Base-by-base conservation (phyloP, 2,329 filamentous ascomycete genomes). In the Pseudocercospora eumusae region DNA sequence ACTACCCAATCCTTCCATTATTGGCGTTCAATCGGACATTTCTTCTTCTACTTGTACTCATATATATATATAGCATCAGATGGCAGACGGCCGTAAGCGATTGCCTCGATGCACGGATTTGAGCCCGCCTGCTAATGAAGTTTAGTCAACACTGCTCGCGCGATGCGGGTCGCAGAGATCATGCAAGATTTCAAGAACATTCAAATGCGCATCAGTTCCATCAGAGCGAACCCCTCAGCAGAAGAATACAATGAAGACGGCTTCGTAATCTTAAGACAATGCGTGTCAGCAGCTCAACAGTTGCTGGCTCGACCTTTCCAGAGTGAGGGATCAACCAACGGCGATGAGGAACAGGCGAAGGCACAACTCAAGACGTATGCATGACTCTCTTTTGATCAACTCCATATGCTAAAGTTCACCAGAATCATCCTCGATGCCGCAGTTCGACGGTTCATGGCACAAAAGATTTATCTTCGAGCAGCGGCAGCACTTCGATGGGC, bases 121-220 rank as follows among this genome's bases (percentile, higher is more conserved):
- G 52, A 15, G 23, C 18, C 52, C 52, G 23, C 28, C 20, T 47
- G 21, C 57, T 56, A 53, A 31, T 33, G 52, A 60, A 28, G 11
- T 28, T 18, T 72, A 88, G 86, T 86, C 68, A 88, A 88, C 71
- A 81, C 87, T 72, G 84, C 84, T 62, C 83, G 86, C 70, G 85
- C 86, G 55, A 78, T 88, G 73, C 82, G 86, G 68, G 77, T 88
- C 66, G 79, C 84, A 52, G 86, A 88, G 74, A 81, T 88, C 71
- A 85, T 88, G 77, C 82, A 82, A 65, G 86, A 88, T 75, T 88
- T 85, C 71, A 83, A 85, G 57, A 85, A 83, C 60, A 75, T 87
- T 3, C 83, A 87, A 66, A 74, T 82, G 64, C 84, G 86, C 71
- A 84, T 81, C 28, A 79, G 84, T 63, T 11, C 31, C n/a, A 79